Conservation (phyloP, 371 early-diverging fungal species). For the Entomophthora muscae region DNA sequence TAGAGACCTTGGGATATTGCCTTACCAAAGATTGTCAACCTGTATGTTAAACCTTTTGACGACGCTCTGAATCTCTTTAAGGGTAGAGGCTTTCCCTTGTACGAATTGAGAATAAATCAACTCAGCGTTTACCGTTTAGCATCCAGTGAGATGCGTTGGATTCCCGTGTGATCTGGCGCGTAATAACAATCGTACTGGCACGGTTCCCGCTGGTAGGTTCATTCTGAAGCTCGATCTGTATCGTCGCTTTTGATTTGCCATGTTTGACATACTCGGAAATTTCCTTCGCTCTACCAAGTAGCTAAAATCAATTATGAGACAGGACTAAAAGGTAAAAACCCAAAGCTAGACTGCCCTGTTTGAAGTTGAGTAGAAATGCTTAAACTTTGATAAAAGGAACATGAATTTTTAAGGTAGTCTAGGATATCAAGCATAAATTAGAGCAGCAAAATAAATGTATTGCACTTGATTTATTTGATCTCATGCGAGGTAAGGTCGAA, state of each 20-base stretch:
- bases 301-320: constrained; percentile 18
- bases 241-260: constrained; percentile 54
- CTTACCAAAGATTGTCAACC: constrained; percentile 91
- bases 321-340: no score
- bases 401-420: no score
- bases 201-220: constrained; percentile 11
- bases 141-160: constrained; percentile 56
- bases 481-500: no score
- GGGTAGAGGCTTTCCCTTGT: constrained; percentile 31
- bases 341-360: no score
- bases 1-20: constrained; percentile 2
- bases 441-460: no score
- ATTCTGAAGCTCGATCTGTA: constrained; percentile 57
- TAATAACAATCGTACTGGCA: constrained; percentile 31
- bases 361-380: no score
- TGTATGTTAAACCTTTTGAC: constrained; percentile 59
- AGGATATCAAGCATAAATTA: no score
- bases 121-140: constrained; percentile 41
- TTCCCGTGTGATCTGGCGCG: constrained; percentile 42
- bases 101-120: neutral
- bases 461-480: no score
- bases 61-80: constrained; percentile 36
- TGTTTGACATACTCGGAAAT: constrained; percentile 83
- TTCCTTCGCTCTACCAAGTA: constrained; percentile 74
- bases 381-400: no score